Base-by-base conservation (phyloP, 2,329 filamentous ascomycete genomes). In the Aureobasidium sp. region DNA sequence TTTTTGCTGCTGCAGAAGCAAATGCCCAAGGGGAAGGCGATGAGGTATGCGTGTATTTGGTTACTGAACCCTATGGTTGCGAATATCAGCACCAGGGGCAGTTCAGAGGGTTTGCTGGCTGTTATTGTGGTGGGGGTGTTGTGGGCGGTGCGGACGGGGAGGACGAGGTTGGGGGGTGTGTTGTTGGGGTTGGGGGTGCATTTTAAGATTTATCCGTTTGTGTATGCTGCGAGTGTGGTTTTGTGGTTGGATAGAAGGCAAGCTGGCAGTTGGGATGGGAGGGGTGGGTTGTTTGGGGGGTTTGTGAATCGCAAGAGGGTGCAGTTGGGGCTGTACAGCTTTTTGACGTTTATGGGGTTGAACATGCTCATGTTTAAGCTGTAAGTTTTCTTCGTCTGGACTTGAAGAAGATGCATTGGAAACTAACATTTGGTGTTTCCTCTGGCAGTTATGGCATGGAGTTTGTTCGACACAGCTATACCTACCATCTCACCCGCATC, bases 151-250 rank as follows among this genome's bases (percentile, higher is more conserved):
- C 76, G 91, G 64, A 78, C 81, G 55, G 79, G 79, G 54, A 78
- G 78, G n/a, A 76, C 88, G 19, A 69, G 74, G 1, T 70, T 95
- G 9, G 88, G 91, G 0, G 93, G 89, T 0, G 65, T 85, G 2
- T 73, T 97, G 31, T 78, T 99, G 2, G 94, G 94, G 0, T 75
- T 96, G 29, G 84, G 84, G 1, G 92, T 97, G 27, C 94, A 99
- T 75, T 95, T 99, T 76, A 99, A 99, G 79, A 97, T 99, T 63
- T 99, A 99, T 69, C 94, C 94, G 0, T 96, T 97, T 73, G 90
- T 99, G 62, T 99, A 99, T 73, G 93, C 89, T 1, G 84, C 86
- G 0, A 85, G 87, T 3, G 86, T 94, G 43, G 73, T 90, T 5
- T 91, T 87, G 86, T 92, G 87, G 87, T 84, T 93, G 76, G 88